phyloP scores from a whole-genome alignment of 2,329 filamentous ascomycete species.

The Corynespora cassiicola region DNA sequence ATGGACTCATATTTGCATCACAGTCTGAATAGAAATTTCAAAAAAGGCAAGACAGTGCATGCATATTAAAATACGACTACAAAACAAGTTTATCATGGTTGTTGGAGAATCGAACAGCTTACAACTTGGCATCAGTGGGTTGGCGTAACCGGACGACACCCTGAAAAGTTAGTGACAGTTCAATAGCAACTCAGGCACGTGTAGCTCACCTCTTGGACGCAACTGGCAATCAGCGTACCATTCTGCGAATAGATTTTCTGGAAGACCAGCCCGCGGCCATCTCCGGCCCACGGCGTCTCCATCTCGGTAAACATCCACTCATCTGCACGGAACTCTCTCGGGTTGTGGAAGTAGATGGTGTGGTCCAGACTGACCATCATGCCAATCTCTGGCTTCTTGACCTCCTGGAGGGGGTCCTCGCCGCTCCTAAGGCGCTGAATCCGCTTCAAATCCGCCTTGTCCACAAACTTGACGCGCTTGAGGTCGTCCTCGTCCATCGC shows the following conservation, averaged over 20 bases:
- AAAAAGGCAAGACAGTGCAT: too few relatives aligned
- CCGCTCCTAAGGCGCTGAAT: constrained; percentile 44
- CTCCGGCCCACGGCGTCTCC: constrained; percentile 80
- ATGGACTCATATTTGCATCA: too few relatives aligned
- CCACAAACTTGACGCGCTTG: constrained; percentile 50
- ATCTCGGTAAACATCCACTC: constrained; percentile 84
- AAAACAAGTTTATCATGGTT: too few relatives aligned
- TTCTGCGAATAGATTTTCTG: constrained; percentile 76
- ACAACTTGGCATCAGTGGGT: constrained; percentile 21
- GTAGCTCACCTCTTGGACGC: constrained; percentile 72
- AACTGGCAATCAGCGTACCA: constrained; percentile 77
- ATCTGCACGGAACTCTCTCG: constrained; percentile 57
- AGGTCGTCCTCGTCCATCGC: constrained; percentile 53
- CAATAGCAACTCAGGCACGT: constrained; percentile 2
- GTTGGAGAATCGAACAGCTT: too few relatives aligned
- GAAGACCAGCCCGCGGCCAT: constrained; percentile 76
- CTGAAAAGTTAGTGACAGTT: constrained; percentile 13
- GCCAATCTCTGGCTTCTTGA: constrained; percentile 67
- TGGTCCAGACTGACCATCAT: constrained; percentile 88
- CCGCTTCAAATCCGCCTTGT: constrained; percentile 59
- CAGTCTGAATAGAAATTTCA: too few relatives aligned
- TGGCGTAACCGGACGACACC: constrained; percentile 23
- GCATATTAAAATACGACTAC: too few relatives aligned
- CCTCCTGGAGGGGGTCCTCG: constrained; percentile 55
- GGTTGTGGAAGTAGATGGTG: constrained; percentile 62